Evolutionary conservation across 352 stramenopile genomes (phyloP), one percentile per base, ranked within the genome.

Genomic region (Phytophthora kernoviae): DNA sequence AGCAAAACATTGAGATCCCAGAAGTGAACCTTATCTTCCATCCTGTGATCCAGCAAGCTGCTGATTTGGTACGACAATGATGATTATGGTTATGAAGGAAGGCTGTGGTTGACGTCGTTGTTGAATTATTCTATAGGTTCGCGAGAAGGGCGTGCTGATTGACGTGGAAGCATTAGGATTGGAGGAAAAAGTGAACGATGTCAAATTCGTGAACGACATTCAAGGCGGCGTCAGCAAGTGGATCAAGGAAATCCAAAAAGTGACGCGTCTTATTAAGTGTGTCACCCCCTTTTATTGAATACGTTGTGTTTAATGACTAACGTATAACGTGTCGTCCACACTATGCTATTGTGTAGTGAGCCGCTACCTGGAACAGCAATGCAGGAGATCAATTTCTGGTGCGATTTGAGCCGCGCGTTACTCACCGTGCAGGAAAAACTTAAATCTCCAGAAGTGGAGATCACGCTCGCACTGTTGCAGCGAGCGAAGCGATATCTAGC

Each of bases 341-440:
- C 10, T n/a, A n/a, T 52, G 26, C 3, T 14, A 43, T 39, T n/a
- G 7, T 26, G 30, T 40, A 87, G 76, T 42, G 88, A 96, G 45
- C 87, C 88, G n/a, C 59, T 96, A n/a, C 75, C 85, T 14, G 90
- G 90, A 15, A 95, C 84, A 11, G 79, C 89, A 11, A 92, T 96
- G 54, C 92, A 98, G 59, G 95, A 98, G 62, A 95, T 98, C 41
- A 96, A 98, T 65, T 98, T 98, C 65, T 98, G 95, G 95, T 91
- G 79, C 44, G 90, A 96, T 63, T 73, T 98, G 36, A 87, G 96
- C 46, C 82, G 91, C 30, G 90, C 93, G 1, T 64, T 98, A 32
- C 62, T 95, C 50, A 75, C 79, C 14, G 93, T 91, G 2, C 87
- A 97, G 51, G 73, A 88, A 27, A 96, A 94, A 56, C 63, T 96